A percentile compares a stretch with the other conserved stretches of the same genome.
Evolutionary conservation across 2,329 filamentous ascomycete genomes (phyloP).

Genomic region (Paecilomyces sp.): DNA sequence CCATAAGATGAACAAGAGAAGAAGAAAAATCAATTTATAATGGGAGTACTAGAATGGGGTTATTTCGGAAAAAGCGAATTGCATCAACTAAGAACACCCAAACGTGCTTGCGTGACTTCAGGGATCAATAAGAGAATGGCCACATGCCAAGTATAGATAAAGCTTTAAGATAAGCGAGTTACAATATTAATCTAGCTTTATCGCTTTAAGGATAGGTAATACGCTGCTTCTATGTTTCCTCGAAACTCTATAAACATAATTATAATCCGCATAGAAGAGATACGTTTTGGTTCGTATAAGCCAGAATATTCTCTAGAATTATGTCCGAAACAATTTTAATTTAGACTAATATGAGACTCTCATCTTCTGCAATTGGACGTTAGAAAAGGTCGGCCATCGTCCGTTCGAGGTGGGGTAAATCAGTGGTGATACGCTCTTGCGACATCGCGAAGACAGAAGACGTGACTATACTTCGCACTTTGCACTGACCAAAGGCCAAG

Average conservation of each 20-base stretch:
- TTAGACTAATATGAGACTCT: background rate
- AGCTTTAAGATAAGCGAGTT: background rate
- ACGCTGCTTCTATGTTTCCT: background rate
- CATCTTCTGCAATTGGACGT: background rate
- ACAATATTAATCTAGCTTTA: background rate
- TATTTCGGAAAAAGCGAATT: background rate
- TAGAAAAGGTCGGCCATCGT: background rate
- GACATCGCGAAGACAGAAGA: background rate
- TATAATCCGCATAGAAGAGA: no score
- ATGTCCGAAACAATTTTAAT: background rate
- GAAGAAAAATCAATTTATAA: background rate
- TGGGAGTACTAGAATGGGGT: background rate
- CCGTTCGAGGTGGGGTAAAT: background rate
- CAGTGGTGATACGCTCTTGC: background rate
- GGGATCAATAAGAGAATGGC: background rate
- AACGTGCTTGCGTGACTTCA: background rate
- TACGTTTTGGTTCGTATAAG: background rate
- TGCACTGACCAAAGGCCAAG: no score
- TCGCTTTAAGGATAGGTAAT: background rate
- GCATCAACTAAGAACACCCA: background rate
- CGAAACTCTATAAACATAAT: no score
- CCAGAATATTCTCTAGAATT: background rate
- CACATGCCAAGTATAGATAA: background rate
- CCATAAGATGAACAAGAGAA: background rate
- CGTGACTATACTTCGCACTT: background rate